phyloP scores from a whole-genome alignment of 176 grass and related monocot species.

The Triticum dicoccoides region DNA sequence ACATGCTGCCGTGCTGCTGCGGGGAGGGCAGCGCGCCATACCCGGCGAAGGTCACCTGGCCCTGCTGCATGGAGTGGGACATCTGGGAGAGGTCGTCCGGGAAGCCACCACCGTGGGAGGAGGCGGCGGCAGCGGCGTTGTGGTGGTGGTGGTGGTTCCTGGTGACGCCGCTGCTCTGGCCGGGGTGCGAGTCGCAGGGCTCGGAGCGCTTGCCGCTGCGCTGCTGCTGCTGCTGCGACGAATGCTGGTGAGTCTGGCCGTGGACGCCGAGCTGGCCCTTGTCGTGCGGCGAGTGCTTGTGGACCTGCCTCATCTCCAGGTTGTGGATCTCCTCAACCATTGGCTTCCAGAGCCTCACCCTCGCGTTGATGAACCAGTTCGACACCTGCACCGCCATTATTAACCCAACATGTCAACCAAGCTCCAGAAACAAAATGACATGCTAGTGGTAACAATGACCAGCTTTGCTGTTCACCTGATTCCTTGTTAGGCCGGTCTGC shows the following conservation, averaged over 20 bases:
- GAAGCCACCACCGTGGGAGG: constrained; percentile 19
- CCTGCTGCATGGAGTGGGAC: constrained; percentile 48
- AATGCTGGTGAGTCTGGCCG: constrained; percentile 42
- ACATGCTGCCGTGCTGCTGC: constrained; percentile 1
- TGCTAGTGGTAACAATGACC: neutral
- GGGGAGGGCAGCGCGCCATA: constrained; percentile 41
- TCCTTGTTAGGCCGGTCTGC: constrained; percentile 81
- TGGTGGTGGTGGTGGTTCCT: constrained; percentile 34
- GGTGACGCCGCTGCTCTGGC: constrained; percentile 48
- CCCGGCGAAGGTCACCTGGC: constrained; percentile 42
- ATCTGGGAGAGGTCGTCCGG: constrained; percentile 61
- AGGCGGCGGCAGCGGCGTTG: constrained; percentile 15
- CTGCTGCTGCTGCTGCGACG: constrained; percentile 36
- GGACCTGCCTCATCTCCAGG: constrained; percentile 73
- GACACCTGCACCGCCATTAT: constrained; percentile 57
- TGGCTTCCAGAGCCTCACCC: constrained; percentile 96
- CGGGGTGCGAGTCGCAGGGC: constrained; percentile 36
- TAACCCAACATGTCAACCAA: neutral
- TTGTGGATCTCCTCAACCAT: constrained; percentile 99
- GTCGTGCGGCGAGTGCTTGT: constrained; percentile 48
- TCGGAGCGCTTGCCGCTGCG: constrained; percentile 44
- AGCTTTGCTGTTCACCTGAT: constrained; percentile 34
- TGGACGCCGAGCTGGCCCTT: constrained; percentile 29
- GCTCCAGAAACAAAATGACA: neutral
- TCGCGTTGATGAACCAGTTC: constrained; percentile 99